Evolutionary conservation across 2,329 filamentous ascomycete species (phyloP).

Genomic region (Phaeophleospora eucalypticola): DNA sequence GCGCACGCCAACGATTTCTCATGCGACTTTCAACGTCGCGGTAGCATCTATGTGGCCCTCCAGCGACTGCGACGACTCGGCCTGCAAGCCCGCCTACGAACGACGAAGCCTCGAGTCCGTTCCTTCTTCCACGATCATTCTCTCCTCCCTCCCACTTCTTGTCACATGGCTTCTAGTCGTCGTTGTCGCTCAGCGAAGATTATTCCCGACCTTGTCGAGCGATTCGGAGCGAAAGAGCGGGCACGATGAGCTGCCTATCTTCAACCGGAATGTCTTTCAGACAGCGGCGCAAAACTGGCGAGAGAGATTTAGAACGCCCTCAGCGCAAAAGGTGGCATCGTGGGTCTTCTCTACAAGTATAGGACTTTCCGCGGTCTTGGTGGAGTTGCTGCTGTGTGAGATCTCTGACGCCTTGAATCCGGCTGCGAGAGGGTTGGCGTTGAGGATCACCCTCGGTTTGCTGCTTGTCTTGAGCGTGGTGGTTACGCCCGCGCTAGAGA

Average conservation of each 20-base stretch:
- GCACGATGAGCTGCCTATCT: slow-evolving; percentile 60
- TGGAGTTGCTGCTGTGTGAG: slow-evolving; percentile 77
- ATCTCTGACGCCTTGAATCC: slow-evolving; percentile 71
- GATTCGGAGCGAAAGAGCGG: slow-evolving; percentile 52
- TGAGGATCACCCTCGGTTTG: slow-evolving; percentile 65
- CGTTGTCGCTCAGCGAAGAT: slow-evolving; percentile 59
- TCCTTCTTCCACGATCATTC: slow-evolving; percentile 49
- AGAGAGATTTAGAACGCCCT: slow-evolving; percentile 18
- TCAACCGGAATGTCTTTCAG: slow-evolving; percentile 46
- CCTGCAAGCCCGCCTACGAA: slow-evolving; percentile 52
- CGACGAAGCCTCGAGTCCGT: slow-evolving; percentile 40
- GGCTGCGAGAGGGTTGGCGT: slow-evolving; percentile 61
- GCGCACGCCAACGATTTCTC: background rate
- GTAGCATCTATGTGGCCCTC: slow-evolving; percentile 32
- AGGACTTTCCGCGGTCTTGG: slow-evolving; percentile 71
- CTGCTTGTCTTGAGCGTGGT: slow-evolving; percentile 69
- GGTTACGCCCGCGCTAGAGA: slow-evolving; percentile 73
- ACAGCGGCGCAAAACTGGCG: slow-evolving; percentile 16
- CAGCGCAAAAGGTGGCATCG: slow-evolving; percentile 37
- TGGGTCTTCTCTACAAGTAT: slow-evolving; percentile 72
- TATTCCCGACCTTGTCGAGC: slow-evolving; percentile 69
- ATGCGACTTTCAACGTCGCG: background rate
- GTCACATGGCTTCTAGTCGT: slow-evolving; percentile 64
- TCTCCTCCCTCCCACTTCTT: slow-evolving; percentile 65
- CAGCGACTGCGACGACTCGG: slow-evolving; percentile 50